Conservation (phyloP, 1,139 yeast species). For the Yamadazyma diospyri region DNA sequence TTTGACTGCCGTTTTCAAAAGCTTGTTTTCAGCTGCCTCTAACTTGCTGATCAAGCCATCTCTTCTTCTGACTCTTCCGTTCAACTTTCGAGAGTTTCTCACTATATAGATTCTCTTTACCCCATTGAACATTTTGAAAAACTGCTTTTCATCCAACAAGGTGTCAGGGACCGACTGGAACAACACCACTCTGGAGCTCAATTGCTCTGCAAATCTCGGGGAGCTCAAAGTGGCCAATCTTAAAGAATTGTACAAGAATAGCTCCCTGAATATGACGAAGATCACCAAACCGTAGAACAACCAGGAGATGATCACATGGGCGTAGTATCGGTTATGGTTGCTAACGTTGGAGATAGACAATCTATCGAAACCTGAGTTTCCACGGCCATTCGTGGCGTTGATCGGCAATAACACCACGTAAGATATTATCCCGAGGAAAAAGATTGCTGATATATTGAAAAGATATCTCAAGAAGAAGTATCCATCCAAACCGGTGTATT, state of each 20-base stretch:
- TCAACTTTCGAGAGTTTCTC: conserved; percentile 61
- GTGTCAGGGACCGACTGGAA: conserved; percentile 78
- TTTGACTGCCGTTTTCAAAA: conserved; percentile 60
- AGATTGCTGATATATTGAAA: conserved; percentile 39
- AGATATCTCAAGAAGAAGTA: conserved; percentile 63
- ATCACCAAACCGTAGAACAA: conserved; percentile 66
- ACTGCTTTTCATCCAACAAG: conserved; percentile 59
- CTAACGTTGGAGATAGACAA: conserved; percentile 73
- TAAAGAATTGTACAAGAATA: conserved; percentile 73
- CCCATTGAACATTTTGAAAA: conserved; percentile 62
- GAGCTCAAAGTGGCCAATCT: conserved; percentile 80
- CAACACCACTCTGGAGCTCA: conserved; percentile 76
- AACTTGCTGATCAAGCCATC: conserved; percentile 56
- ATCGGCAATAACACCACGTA: conserved; percentile 63
- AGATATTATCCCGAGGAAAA: conserved; percentile 37
- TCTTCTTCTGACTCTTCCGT: conserved; percentile 57
- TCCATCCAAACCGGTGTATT: conserved; percentile 76
- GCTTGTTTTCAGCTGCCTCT: conserved; percentile 66
- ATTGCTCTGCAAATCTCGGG: conserved; percentile 69
- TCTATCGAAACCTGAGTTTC: conserved; percentile 63
- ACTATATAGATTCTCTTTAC: conserved; percentile 73
- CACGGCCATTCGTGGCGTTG: conserved; percentile 59
- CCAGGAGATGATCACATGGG: conserved; percentile 85
- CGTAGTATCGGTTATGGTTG: conserved; percentile 63
- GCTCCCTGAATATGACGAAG: conserved; percentile 75